These are phyloP conservation scores for Persicaria tinctoria DNA, from an alignment of 148 eudicot species.

Conservation along the genomic window DNA sequence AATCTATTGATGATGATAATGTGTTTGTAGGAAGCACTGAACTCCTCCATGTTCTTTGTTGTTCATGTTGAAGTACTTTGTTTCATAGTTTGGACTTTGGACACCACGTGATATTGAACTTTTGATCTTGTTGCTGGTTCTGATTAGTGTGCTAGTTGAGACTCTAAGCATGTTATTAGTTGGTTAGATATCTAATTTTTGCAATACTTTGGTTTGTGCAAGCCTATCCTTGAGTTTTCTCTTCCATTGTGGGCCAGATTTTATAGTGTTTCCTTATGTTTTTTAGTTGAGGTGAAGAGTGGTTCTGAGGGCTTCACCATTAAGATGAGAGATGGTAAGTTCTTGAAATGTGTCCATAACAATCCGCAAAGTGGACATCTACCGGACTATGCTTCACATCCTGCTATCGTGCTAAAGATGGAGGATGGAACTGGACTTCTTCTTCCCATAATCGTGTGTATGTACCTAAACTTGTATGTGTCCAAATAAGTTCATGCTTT, in stretches of 20 bases:
- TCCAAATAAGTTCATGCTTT: background rate
- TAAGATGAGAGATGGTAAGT: slow-evolving; percentile 84
- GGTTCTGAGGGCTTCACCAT: slow-evolving; percentile 80
- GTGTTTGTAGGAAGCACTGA: background rate
- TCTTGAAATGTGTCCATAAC: slow-evolving; percentile 75
- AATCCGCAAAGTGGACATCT: slow-evolving; percentile 66
- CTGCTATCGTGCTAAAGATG: slow-evolving; percentile 89
- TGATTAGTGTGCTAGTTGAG: too few relatives aligned
- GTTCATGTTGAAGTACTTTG: background rate
- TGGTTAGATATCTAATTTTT: too few relatives aligned
- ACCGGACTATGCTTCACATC: slow-evolving; percentile 88
- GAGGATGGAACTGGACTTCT: slow-evolving; percentile 90
- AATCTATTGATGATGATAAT: background rate
- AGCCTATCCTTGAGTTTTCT: background rate
- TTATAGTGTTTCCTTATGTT: background rate
- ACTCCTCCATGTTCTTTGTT: background rate
- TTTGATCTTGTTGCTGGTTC: too few relatives aligned
- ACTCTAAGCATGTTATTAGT: too few relatives aligned
- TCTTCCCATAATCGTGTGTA: slow-evolving; percentile 92
- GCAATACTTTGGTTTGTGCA: background rate
- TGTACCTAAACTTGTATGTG: slow-evolving; percentile 20
- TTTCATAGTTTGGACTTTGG: too few relatives aligned
- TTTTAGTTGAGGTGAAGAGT: slow-evolving; percentile 78
- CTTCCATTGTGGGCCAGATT: background rate
- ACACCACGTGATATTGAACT: too few relatives aligned